phyloP scores from a whole-genome alignment of 176 grass and related monocot genomes.

The Aechmea fasciata region DNA sequence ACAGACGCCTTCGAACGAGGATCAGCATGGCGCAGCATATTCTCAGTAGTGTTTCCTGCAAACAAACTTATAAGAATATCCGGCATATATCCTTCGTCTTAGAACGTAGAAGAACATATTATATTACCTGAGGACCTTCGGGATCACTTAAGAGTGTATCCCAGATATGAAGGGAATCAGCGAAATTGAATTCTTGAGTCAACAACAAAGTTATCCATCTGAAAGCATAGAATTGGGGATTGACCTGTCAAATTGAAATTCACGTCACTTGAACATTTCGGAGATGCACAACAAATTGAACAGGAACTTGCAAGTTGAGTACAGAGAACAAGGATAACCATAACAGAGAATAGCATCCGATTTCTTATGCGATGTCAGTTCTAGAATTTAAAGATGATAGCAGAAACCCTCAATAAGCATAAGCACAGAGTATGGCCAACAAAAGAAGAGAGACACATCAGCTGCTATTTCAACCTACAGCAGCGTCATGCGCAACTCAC shows the following conservation, averaged over 20 bases:
- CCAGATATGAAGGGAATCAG: constrained; percentile 90
- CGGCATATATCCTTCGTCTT: neutral
- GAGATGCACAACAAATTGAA: neutral
- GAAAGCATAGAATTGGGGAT: constrained; percentile 91
- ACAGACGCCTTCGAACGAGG: constrained; percentile 61
- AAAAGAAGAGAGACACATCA: too few relatives aligned
- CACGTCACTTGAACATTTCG: neutral
- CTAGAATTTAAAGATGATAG: too few relatives aligned
- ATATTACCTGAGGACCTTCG: constrained; percentile 60
- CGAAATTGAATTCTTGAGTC: constrained; percentile 90
- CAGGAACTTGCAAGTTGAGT: neutral
- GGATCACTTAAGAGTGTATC: constrained; percentile 70
- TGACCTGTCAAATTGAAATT: constrained; percentile 46
- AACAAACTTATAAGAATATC: neutral
- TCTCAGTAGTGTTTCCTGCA: constrained; percentile 87
- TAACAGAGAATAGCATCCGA: neutral
- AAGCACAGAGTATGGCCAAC: too few relatives aligned
- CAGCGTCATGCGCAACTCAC: too few relatives aligned
- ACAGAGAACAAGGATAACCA: neutral
- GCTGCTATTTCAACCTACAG: too few relatives aligned
- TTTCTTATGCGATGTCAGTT: too few relatives aligned
- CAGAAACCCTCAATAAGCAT: too few relatives aligned
- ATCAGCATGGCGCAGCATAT: constrained; percentile 93
- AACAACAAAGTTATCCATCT: constrained; percentile 86
- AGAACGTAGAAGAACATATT: constrained; percentile 5